These are phyloP conservation scores for Phaeosphaeriaceae sp. DNA, from an alignment of 2,329 filamentous ascomycete genomes.

Conservation along the genomic window DNA sequence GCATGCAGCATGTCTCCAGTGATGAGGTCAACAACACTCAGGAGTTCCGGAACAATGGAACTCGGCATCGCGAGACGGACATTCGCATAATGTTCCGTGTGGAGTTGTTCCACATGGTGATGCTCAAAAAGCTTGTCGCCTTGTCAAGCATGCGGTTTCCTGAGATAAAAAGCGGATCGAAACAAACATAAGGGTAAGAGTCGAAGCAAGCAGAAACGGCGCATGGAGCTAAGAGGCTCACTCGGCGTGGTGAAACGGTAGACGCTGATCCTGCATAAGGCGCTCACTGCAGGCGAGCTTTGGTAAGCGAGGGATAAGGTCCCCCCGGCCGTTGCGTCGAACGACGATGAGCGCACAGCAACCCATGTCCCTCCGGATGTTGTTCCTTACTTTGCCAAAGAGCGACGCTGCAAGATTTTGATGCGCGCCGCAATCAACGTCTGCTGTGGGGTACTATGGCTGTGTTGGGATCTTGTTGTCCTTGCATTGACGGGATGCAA, in stretches of 20 bases:
- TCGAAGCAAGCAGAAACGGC: background rate
- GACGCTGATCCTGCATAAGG: slow-evolving; percentile 4
- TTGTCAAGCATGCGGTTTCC: background rate
- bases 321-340: background rate
- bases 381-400: slow-evolving; percentile 11
- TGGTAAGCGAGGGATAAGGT: slow-evolving; percentile 1
- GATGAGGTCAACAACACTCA: background rate
- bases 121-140: background rate
- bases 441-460: background rate
- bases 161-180: background rate
- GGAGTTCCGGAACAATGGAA: background rate
- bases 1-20: background rate
- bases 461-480: background rate
- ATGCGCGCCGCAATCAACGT: slow-evolving; percentile 5
- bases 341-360: background rate
- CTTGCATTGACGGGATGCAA: slow-evolving; percentile 6
- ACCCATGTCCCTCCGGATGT: background rate
- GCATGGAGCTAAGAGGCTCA: background rate
- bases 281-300: background rate
- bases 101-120: background rate
- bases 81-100: background rate
- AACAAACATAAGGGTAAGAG: background rate
- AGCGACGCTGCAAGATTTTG: slow-evolving; percentile 10
- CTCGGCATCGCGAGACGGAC: background rate
- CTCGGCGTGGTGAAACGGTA: slow-evolving; percentile 5